These are phyloP conservation scores for Lentinula detonsa DNA, from an alignment of 768 basidiomycete species.

Conservation along the genomic window DNA sequence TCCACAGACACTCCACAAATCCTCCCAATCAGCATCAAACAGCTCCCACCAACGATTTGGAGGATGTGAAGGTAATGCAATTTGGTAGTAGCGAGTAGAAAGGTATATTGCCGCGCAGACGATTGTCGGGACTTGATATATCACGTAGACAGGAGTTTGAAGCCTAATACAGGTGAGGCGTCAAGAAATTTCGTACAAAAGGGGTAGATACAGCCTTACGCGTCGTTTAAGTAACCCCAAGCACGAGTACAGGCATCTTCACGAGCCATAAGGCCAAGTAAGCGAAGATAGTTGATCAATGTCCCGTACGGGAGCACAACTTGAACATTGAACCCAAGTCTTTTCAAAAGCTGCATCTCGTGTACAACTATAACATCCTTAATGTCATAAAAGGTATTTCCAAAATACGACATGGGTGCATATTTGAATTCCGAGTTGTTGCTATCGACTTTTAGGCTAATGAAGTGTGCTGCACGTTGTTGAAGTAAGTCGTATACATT, in stretches of 20 bases:
- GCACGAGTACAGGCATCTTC: slow-evolving; percentile 69
- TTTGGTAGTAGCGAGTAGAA: slow-evolving; percentile 60
- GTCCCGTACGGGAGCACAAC: slow-evolving; percentile 92
- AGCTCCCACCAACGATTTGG: slow-evolving; percentile 88
- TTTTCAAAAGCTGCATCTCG: slow-evolving; percentile 97
- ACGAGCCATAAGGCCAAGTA: slow-evolving; percentile 76
- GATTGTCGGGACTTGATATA: slow-evolving; percentile 86
- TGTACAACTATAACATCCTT: slow-evolving; percentile 92
- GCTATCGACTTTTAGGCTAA: slow-evolving; percentile 24
- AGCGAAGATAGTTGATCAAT: slow-evolving; percentile 87
- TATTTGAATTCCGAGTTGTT: slow-evolving; percentile 48
- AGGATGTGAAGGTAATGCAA: slow-evolving; percentile 67
- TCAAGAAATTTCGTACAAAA: background rate
- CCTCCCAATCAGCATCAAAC: slow-evolving; percentile 89
- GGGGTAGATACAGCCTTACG: slow-evolving; percentile 48
- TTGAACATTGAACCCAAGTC: slow-evolving; percentile 92
- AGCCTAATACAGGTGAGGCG: slow-evolving; percentile 42
- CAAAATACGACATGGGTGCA: slow-evolving; percentile 85
- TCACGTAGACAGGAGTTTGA: slow-evolving; percentile 88
- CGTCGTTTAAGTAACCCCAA: slow-evolving; percentile 96
- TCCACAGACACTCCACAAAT: slow-evolving; percentile 83
- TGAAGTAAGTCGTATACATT: slow-evolving; percentile 89
- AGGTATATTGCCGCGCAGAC: slow-evolving; percentile 88
- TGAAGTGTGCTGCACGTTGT: slow-evolving; percentile 60
- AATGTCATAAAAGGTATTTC: slow-evolving; percentile 84